Evolutionary conservation across 2,329 filamentous ascomycete genomes (phyloP).

Genomic region (Penicillium olsonii): DNA sequence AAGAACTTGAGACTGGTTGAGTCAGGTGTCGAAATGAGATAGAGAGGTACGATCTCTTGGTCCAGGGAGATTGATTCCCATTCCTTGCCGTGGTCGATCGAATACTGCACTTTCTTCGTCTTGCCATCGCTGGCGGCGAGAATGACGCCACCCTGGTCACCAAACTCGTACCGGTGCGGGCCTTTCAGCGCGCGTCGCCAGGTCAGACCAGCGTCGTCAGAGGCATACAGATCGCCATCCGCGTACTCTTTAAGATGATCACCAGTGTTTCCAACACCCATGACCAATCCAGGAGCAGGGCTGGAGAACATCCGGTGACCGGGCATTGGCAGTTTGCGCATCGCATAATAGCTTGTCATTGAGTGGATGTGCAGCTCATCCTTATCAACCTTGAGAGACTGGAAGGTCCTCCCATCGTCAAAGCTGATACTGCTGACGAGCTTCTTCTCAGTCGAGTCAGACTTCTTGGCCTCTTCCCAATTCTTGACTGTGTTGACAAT

Average conservation of each 20-base stretch:
- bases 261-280: conserved; percentile 92
- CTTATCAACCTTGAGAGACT: conserved; percentile 67
- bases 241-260: conserved; percentile 68
- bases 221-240: conserved; percentile 81
- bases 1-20: conserved; percentile 92
- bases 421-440: conserved; percentile 84
- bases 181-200: conserved; percentile 75
- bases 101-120: conserved; percentile 70
- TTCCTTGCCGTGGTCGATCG: conserved; percentile 81
- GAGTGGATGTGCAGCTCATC: conserved; percentile 84
- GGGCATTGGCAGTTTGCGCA: conserved; percentile 63
- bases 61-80: conserved; percentile 76
- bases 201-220: conserved; percentile 83
- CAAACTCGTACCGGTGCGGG: conserved; percentile 94
- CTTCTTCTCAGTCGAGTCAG: conserved; percentile 60
- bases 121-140: conserved; percentile 73
- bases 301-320: conserved; percentile 85
- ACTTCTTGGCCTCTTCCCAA: conserved; percentile 68
- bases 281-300: conserved; percentile 85
- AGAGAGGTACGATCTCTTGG: conserved; percentile 67
- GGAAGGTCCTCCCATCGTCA: conserved; percentile 88
- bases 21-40: conserved; percentile 86
- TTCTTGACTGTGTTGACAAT: conserved; percentile 89
- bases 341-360: conserved; percentile 64
- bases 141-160: conserved; percentile 86